Base-by-base conservation (phyloP, 2,329 filamentous ascomycete species). In the Plenodomus tracheiphilus region DNA sequence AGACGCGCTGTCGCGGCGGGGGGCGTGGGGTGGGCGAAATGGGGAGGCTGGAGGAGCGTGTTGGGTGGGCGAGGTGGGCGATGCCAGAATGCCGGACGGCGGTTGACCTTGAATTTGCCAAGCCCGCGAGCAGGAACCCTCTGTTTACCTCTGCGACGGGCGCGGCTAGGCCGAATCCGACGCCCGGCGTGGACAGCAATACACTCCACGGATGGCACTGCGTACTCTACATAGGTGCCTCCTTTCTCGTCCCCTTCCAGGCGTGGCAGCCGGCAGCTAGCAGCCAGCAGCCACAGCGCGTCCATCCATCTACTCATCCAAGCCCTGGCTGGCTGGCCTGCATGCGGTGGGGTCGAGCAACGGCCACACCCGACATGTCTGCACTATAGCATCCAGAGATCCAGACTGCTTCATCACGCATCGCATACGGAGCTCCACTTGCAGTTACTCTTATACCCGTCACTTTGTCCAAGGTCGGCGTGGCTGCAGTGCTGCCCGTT, bases 11-110 rank as follows among this genome's bases (percentile, higher is more conserved):
- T 54, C 52, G 61, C 49, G 51, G 54, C 44, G 53, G 39, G 53
- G 39, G 46, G 48, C 43, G 44, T 47, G 46, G 41, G 43, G 37
- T 7, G 47, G 44, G 53, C 41, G 51, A 50, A 64, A 58, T 58
- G 63, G 59, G 61, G 66, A 65, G 68, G 68, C 62, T 68, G 66
- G 67, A 57, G 52, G 59, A 60, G 45, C 35, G 37, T 51, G 47
- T 43, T 32, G 9, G 35, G 3, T 37, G 35, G n/a, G n/a, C n/a
- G n/a, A n/a, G n/a, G n/a, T n/a, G n/a, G n/a, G 59, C 51, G 47
- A 48, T 41, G 47, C 43, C 46, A 34, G 51, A 57, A 53, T 54
- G 54, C 47, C 43, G 45, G 57, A 47, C 50, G 48, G 45, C 47
- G 49, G 54, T 59, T 54, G 59, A 65, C 58, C 48, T 56, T 46